Percentiles rank a stretch among this genome's conserved stretches.
Evolutionary conservation across 345 rosid species (phyloP).

Genomic region (Salix koriyanagi): DNA sequence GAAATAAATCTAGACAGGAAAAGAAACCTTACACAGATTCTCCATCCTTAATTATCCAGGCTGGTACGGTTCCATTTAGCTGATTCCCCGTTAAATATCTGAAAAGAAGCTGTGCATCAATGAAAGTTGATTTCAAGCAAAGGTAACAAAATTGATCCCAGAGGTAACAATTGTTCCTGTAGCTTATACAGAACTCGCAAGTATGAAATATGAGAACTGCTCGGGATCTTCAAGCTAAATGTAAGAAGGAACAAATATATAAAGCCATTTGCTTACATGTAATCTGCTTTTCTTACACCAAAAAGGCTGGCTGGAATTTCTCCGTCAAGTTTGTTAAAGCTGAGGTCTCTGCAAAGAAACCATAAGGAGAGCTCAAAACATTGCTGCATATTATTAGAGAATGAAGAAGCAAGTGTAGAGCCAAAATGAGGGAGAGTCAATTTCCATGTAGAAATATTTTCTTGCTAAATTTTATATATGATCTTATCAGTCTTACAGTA

Average conservation of each 20-base stretch:
- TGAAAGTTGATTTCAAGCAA: neutral
- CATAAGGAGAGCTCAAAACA: neutral
- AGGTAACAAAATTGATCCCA: no score
- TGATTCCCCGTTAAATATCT: neutral
- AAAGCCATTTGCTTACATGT: constrained; percentile 1
- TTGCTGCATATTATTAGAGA: no score
- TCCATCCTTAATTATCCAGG: neutral
- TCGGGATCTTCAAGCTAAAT: neutral
- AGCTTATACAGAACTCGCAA: neutral
- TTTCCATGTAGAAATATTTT: no score
- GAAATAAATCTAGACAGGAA: no score
- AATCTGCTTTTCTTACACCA: neutral
- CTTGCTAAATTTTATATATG: no score
- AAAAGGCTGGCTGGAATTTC: neutral
- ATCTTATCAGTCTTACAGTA: no score
- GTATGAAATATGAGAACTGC: neutral
- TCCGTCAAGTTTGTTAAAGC: neutral
- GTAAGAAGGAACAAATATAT: neutral
- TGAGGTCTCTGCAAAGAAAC: constrained; percentile 1
- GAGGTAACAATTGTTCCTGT: neutral
- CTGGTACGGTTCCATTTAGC: neutral
- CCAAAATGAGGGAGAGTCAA: no score
- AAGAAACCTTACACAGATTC: constrained; percentile 11
- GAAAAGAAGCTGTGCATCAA: no score
- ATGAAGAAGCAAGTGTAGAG: no score